Conservation (phyloP, 208 protist species). For the Sergeia podlipaevii region DNA sequence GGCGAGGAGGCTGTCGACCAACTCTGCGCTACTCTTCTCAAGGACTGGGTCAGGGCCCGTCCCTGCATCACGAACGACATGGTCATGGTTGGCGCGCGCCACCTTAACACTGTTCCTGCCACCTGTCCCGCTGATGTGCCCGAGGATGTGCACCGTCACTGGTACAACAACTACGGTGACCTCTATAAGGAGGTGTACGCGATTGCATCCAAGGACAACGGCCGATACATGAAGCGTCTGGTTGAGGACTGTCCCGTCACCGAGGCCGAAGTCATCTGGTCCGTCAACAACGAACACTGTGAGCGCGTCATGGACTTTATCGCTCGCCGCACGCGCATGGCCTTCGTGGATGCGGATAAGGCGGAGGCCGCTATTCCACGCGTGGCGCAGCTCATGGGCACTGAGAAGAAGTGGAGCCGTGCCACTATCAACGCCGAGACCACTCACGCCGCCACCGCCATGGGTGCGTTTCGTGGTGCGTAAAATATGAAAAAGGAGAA, state of each 20-base stretch:
- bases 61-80: slow-evolving; percentile 75
- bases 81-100: slow-evolving; percentile 76
- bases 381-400: slow-evolving; percentile 86
- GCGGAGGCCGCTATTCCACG: slow-evolving; percentile 67
- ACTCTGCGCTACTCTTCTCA: slow-evolving; percentile 41
- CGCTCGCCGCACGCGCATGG: slow-evolving; percentile 87
- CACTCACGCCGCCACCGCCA: slow-evolving; percentile 38
- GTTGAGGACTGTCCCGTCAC: slow-evolving; percentile 57
- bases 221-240: slow-evolving; percentile 33
- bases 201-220: slow-evolving; percentile 29
- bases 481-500: neutral
- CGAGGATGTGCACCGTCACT: slow-evolving; percentile 64
- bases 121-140: slow-evolving; percentile 32
- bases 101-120: slow-evolving; percentile 29
- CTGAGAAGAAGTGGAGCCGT: slow-evolving; percentile 70
- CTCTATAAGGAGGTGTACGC: slow-evolving; percentile 35
- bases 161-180: slow-evolving; percentile 66
- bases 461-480: slow-evolving; percentile 37
- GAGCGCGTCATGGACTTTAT: slow-evolving; percentile 89
- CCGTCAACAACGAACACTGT: slow-evolving; percentile 82
- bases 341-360: slow-evolving; percentile 78
- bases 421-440: slow-evolving; percentile 43
- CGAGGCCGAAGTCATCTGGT: slow-evolving; percentile 89
- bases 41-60: slow-evolving; percentile 18
- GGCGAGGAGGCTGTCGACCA: slow-evolving; percentile 88